These are phyloP conservation scores for Podila verticillata DNA, from an alignment of 192 early-diverging fungal genomes.

Conservation along the genomic window DNA sequence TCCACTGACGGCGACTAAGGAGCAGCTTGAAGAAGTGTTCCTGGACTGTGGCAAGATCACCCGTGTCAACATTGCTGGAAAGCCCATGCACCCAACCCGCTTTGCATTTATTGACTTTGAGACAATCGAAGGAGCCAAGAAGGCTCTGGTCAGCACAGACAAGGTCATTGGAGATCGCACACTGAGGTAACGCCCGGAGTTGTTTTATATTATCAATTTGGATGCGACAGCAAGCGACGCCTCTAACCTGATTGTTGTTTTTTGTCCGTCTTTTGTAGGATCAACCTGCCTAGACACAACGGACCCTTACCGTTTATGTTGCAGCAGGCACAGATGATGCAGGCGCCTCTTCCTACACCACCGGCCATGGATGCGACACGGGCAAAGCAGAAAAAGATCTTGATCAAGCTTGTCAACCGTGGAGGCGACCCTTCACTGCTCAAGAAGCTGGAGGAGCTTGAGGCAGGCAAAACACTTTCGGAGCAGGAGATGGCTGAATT, in stretches of 20 bases:
- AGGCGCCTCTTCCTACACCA: conserved; percentile 4
- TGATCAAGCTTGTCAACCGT: conserved; percentile 45
- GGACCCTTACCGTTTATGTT: conserved; percentile 45
- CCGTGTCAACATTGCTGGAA: conserved; percentile 49
- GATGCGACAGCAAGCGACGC: neutral
- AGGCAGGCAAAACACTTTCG: conserved; percentile 31
- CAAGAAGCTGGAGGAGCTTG: conserved; percentile 45
- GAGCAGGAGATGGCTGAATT: conserved; percentile 38
- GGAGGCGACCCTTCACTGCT: conserved; percentile 35
- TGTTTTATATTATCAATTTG: neutral
- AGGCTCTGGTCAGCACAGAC: conserved; percentile 38
- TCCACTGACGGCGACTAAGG: conserved; percentile 37
- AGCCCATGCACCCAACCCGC: conserved; percentile 42
- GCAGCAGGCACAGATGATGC: conserved; percentile 49
- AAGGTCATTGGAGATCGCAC: conserved; percentile 43
- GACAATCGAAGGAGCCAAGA: conserved; percentile 36
- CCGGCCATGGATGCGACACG: conserved; percentile 32
- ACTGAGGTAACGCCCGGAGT: conserved; percentile 12
- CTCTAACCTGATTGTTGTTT: neutral
- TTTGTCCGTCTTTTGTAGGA: conserved; percentile 4
- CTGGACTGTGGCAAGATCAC: conserved; percentile 42
- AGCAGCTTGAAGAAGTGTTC: conserved; percentile 46
- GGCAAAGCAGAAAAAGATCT: conserved; percentile 28
- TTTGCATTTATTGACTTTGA: conserved; percentile 54
- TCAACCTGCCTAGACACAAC: conserved; percentile 32